Percentiles rank a stretch among this genome's conserved stretches.
Conservation (phyloP, 305 asterid genomes). For the Rubia occidens region DNA sequence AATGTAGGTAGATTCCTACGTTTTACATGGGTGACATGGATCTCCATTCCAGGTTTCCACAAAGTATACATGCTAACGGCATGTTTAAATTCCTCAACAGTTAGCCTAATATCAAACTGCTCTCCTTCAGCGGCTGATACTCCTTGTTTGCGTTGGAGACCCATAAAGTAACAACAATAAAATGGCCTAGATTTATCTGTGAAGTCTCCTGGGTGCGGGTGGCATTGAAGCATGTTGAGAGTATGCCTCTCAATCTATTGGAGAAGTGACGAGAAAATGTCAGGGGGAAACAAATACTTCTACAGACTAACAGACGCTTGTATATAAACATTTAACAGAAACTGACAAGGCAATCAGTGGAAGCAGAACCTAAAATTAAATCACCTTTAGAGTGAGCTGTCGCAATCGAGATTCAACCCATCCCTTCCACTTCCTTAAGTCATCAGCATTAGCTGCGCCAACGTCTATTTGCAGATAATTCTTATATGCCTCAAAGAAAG, state of each 20-base stretch:
- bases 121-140: slow-evolving; percentile 16
- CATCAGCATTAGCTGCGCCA: slow-evolving; percentile 21
- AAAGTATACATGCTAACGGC: slow-evolving; percentile 16
- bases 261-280: background rate
- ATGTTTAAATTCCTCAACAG: slow-evolving; percentile 26
- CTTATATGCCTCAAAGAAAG: slow-evolving; percentile 27
- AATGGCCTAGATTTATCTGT: slow-evolving; percentile 17
- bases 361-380: background rate
- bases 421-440: slow-evolving; percentile 24
- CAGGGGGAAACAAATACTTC: slow-evolving; percentile 2
- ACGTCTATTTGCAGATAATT: slow-evolving; percentile 30
- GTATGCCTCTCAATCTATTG: slow-evolving; percentile 25
- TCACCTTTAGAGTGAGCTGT: slow-evolving; percentile 22
- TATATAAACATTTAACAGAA: background rate
- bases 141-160: slow-evolving; percentile 26
- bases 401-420: slow-evolving; percentile 31
- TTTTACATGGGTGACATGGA: slow-evolving; percentile 24
- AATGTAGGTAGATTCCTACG: slow-evolving; percentile 19
- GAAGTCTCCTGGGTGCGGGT: slow-evolving; percentile 24
- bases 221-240: slow-evolving; percentile 26
- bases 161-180: slow-evolving; percentile 25
- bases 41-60: slow-evolving; percentile 28
- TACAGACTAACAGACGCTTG: background rate
- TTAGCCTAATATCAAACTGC: slow-evolving; percentile 25
- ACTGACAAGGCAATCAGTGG: background rate